phyloP scores from a whole-genome alignment of 1,139 yeast genomes.

The Blastobotrys arbuscula region DNA sequence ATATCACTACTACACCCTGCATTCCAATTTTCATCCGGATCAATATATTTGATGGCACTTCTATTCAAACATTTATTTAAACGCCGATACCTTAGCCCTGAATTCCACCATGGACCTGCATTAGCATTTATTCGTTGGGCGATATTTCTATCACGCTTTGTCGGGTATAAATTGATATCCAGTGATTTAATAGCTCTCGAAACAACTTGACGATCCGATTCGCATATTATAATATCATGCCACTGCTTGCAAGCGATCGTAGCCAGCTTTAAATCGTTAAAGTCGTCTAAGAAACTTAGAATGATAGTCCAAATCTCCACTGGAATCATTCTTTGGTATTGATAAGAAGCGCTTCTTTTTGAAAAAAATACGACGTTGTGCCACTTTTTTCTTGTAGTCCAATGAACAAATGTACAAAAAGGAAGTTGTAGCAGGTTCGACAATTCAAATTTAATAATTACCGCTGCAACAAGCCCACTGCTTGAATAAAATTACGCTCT shows the following conservation, averaged over 20 bases:
- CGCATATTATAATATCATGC: not conserved
- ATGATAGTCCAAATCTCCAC: conserved; percentile 3
- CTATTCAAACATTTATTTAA: not conserved
- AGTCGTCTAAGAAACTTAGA: conserved; percentile 1
- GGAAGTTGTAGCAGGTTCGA: no score
- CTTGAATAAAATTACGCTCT: no score
- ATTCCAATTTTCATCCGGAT: not conserved
- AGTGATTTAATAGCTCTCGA: not conserved
- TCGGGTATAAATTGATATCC: not conserved
- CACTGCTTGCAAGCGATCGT: not conserved
- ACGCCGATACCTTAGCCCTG: not conserved
- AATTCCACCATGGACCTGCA: conserved; percentile 5
- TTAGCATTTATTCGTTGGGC: not conserved
- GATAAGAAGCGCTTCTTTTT: not conserved
- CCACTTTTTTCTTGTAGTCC: no score
- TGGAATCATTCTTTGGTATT: not conserved
- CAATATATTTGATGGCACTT: not conserved
- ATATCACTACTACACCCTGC: not conserved
- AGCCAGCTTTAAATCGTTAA: not conserved
- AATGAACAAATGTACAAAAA: no score
- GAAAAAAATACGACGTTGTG: not conserved
- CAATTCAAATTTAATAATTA: no score
- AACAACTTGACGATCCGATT: not conserved
- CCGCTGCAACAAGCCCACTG: no score
- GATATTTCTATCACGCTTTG: not conserved